Evolutionary conservation across 2,329 filamentous ascomycete genomes (phyloP).

Genomic region (Emericellopsis cladophorae): DNA sequence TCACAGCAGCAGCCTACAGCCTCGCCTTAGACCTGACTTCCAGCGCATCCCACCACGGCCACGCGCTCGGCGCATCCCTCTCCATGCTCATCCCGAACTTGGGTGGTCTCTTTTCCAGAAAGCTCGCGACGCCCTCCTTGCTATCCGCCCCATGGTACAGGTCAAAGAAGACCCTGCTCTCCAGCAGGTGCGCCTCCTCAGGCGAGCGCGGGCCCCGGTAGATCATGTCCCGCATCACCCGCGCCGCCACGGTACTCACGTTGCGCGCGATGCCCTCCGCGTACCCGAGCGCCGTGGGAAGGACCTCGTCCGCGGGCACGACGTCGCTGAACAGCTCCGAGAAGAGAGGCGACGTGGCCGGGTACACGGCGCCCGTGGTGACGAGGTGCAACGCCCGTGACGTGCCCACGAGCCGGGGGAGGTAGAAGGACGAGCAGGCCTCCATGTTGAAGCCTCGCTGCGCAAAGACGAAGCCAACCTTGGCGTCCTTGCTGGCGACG

Average conservation of each 20-base stretch:
- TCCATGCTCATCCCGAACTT: slow-evolving; percentile 41
- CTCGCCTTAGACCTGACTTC: background rate
- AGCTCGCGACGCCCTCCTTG: slow-evolving; percentile 54
- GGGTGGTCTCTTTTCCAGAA: slow-evolving; percentile 54
- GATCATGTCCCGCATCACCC: slow-evolving; percentile 62
- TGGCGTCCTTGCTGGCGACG: slow-evolving; percentile 42
- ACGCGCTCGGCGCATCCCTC: background rate
- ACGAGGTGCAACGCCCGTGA: slow-evolving; percentile 50
- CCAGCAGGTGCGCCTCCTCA: slow-evolving; percentile 59
- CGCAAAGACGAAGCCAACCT: slow-evolving; percentile 64
- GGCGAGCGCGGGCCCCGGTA: slow-evolving; percentile 44
- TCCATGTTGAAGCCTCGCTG: slow-evolving; percentile 62
- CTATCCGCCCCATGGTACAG: slow-evolving; percentile 46
- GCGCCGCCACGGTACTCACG: slow-evolving; percentile 49
- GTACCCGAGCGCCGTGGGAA: slow-evolving; percentile 51
- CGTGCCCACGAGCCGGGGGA: slow-evolving; percentile 56
- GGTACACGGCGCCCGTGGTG: slow-evolving; percentile 54
- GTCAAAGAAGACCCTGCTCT: slow-evolving; percentile 51
- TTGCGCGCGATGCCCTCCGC: slow-evolving; percentile 55
- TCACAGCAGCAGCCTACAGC: background rate
- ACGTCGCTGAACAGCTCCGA: slow-evolving; percentile 54
- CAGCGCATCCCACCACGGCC: background rate
- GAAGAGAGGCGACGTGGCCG: slow-evolving; percentile 34
- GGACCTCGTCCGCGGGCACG: slow-evolving; percentile 44
- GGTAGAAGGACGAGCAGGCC: slow-evolving; percentile 57